Evolutionary conservation across 2,329 filamentous ascomycete species (phyloP).

Genomic region (Chalaropsis ovoidea): DNA sequence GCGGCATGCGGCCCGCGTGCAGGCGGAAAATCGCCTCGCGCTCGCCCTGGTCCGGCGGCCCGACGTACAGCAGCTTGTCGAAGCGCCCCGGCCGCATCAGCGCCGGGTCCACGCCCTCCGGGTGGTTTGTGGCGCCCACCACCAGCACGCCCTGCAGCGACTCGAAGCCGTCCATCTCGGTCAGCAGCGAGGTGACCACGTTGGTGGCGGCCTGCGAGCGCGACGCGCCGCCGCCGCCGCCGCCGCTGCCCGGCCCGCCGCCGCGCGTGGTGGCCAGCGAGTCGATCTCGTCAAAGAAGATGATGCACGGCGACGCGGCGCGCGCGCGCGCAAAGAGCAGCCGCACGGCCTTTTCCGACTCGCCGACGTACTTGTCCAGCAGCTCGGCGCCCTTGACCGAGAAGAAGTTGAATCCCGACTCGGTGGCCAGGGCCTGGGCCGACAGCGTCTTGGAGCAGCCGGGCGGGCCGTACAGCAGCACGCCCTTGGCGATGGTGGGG

Average conservation of each 20-base stretch:
- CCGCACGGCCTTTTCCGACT: constrained; percentile 77
- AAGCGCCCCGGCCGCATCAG: constrained; percentile 78
- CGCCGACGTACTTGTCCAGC: constrained; percentile 93
- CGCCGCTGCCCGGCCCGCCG: constrained; percentile 39
- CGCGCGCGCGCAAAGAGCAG: constrained; percentile 78
- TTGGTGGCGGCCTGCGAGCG: constrained; percentile 52
- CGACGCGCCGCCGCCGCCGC: constrained; percentile 29
- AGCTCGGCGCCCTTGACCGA: constrained; percentile 89
- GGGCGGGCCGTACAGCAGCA: constrained; percentile 83
- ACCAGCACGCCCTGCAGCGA: constrained; percentile 72
- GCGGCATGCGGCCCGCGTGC: constrained; percentile 50
- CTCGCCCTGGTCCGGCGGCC: constrained; percentile 63
- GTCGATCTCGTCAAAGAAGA: constrained; percentile 62
- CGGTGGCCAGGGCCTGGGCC: constrained; percentile 82
- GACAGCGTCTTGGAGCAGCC: constrained; percentile 92
- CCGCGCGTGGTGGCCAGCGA: constrained; percentile 51
- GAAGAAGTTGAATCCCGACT: constrained; percentile 86
- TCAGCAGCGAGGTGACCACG: constrained; percentile 78
- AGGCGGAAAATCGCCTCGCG: constrained; percentile 66
- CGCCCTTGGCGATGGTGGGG: constrained; percentile 60
- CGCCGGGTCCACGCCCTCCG: constrained; percentile 74
- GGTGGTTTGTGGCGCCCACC: constrained; percentile 83
- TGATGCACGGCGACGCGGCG: constrained; percentile 74
- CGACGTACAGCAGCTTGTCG: constrained; percentile 75
- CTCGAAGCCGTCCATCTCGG: constrained; percentile 94